A percentile compares a stretch with the other conserved stretches of the same genome.
Conservation (phyloP, 805 yeast species). For the Hanseniaspora lindneri region DNA sequence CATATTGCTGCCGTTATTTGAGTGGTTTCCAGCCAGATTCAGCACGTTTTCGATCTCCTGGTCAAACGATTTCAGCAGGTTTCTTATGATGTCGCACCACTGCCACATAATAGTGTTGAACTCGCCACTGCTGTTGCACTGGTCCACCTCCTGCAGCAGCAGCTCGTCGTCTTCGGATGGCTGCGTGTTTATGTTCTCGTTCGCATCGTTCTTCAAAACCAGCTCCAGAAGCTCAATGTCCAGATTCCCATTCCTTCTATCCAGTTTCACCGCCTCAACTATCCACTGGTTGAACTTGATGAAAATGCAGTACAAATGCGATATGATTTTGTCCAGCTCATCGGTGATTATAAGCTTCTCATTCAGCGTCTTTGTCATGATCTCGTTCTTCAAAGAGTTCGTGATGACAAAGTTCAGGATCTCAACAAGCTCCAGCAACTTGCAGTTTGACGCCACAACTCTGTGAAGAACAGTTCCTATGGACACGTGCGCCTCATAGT, state of each 20-base stretch:
- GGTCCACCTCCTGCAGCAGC: constrained; percentile 26
- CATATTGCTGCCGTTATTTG: constrained; percentile 19
- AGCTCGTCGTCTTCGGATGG: constrained; percentile 26
- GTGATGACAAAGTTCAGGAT: constrained; percentile 26
- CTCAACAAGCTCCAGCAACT: constrained; percentile 26
- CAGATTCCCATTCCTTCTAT: background rate
- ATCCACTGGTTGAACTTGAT: constrained; percentile 30
- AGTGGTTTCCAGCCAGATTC: constrained; percentile 19
- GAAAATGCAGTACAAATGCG: constrained; percentile 27
- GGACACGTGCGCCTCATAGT: background rate
- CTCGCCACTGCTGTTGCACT: constrained; percentile 22
- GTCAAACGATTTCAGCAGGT: constrained; percentile 16
- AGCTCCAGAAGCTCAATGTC: constrained; percentile 26
- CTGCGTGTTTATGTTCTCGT: constrained; percentile 22
- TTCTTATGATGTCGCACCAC: constrained; percentile 23
- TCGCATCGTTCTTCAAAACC: constrained; percentile 26
- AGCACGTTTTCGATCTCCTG: constrained; percentile 21
- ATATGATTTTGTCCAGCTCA: constrained; percentile 21
- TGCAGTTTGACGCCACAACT: constrained; percentile 19
- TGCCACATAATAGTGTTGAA: constrained; percentile 21
- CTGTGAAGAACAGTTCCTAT: constrained; percentile 4
- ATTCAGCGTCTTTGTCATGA: constrained; percentile 28
- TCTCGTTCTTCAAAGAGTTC: constrained; percentile 28
- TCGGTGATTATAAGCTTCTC: constrained; percentile 22
- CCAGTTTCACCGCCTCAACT: constrained; percentile 24